Evolutionary conservation across 495 filamentous ascomycete species (phyloP), one percentile per base, ranked within the genome.

Genomic region (Symbiotaphrina buchneri): DNA sequence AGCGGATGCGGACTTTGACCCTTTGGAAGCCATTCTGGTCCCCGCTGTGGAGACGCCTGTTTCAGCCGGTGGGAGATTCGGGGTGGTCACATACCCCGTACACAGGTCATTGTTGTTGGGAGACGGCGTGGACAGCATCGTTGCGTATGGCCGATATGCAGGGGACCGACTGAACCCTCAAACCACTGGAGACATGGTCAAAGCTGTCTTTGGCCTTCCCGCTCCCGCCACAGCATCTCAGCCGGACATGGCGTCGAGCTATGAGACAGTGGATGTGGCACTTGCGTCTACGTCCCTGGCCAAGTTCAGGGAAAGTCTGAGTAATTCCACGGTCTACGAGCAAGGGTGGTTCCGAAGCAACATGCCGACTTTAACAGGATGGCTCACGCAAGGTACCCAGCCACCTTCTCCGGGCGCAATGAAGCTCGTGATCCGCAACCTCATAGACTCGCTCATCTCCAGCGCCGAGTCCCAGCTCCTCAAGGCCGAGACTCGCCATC

Each of bases 71-170:
- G 71, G 68, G 10, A 61, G 62, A 33, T 55, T 65, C 28, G 64
- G 64, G 15, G 49, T 72, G 22, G 56, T 91, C 7, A 67, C 69
- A 6, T 80, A 83, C 33, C 84, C 87, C 0, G 80, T 93, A 10
- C 87, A 97, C 41, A 75, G 73, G 47, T 66, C 73, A 6, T 47
- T 95, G 16, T 38, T 94, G 10, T 68, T 90, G 20, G 71, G 68
- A 2, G 61, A 73, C 25, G 84, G 80, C 0, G 42, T 69, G 13
- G 53, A 64, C 13, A 62, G 59, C 5, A 39, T 67, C 1, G 46
- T 65, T 6, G 51, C 58, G 8, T 64, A 67, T 34, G 58, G 64
- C 31, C 46, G 49, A 3, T 47, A 58, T 33, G n/a, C n/a, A n/a
- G n/a, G n/a, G n/a, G n/a, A n/a, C n/a, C n/a, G n/a, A n/a, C n/a